Conservation (phyloP, 176 grass and related monocot genomes). For the Aegilops bicornis region DNA sequence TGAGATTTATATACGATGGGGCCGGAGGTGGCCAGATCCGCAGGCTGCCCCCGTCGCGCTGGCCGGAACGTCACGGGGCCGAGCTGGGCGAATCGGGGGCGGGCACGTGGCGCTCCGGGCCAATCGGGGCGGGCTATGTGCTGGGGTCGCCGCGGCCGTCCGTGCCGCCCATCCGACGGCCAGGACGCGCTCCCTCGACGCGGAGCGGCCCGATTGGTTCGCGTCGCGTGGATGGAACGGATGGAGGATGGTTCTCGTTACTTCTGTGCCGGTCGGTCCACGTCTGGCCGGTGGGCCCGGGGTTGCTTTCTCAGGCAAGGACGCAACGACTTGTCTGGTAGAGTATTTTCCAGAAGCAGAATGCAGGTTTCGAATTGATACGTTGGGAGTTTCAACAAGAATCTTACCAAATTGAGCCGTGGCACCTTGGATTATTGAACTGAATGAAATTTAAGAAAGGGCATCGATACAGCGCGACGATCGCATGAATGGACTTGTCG, state of each 20-base stretch:
- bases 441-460: not conserved
- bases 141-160: conserved; percentile 39
- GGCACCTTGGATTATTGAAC: not conserved
- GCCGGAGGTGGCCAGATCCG: not conserved
- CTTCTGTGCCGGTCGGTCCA: not conserved
- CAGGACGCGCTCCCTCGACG: not conserved
- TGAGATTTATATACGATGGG: conserved; percentile 49
- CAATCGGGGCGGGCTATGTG: conserved; percentile 42
- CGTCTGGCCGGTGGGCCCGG: not conserved
- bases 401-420: not conserved
- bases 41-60: conserved; percentile 10
- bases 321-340: not conserved
- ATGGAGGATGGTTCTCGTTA: not conserved
- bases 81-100: conserved; percentile 17
- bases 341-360: not conserved
- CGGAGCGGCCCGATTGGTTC: not conserved
- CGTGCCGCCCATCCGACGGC: conserved; percentile 33
- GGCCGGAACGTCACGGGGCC: conserved; percentile 42
- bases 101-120: not conserved
- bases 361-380: not conserved
- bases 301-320: not conserved
- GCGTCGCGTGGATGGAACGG: not conserved
- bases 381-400: not conserved
- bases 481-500: no score
- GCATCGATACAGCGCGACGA: no score